Percentiles rank a stretch among this genome's conserved stretches.
Evolutionary conservation across 805 yeast species (phyloP).

Genomic region (Candida pini): DNA sequence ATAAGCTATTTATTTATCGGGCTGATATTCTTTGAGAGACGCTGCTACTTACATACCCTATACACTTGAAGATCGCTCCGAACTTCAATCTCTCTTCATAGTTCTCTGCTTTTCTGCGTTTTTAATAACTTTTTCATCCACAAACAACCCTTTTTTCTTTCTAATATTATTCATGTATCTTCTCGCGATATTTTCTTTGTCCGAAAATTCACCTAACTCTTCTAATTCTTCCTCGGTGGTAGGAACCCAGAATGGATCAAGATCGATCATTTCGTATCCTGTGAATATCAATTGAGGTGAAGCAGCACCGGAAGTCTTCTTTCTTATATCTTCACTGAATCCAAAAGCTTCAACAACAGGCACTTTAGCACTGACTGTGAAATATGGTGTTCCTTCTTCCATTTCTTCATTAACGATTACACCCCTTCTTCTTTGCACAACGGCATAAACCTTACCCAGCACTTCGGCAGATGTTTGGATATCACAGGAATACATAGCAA

Average conservation of each 20-base stretch:
- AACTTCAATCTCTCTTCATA: conserved; percentile 51
- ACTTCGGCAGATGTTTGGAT: conserved; percentile 94
- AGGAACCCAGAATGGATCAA: conserved; percentile 99
- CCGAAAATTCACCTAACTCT: conserved; percentile 88
- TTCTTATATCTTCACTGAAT: conserved; percentile 89
- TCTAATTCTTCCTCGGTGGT: conserved; percentile 95
- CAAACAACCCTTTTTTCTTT: conserved; percentile 80
- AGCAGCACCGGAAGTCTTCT: conserved; percentile 94
- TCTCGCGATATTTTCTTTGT: conserved; percentile 85
- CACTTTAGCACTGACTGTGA: conserved; percentile 74
- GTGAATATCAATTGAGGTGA: conserved; percentile 90
- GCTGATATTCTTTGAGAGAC: no score
- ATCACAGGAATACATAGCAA: conserved; percentile 92
- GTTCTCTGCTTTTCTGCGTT: conserved; percentile 95
- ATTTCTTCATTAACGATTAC: conserved; percentile 83
- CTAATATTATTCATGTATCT: conserved; percentile 79
- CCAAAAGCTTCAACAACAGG: conserved; percentile 98
- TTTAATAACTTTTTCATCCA: conserved; percentile 84
- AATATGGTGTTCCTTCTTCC: conserved; percentile 98
- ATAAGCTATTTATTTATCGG: no score
- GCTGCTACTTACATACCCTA: no score
- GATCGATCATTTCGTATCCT: conserved; percentile 80
- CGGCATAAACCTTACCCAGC: conserved; percentile 91
- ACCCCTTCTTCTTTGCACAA: conserved; percentile 86
- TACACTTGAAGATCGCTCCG: no score